A percentile compares a stretch with the other conserved stretches of the same genome.
Conservation (phyloP, 164 flowering plant genomes). For the Annona squamosa region DNA sequence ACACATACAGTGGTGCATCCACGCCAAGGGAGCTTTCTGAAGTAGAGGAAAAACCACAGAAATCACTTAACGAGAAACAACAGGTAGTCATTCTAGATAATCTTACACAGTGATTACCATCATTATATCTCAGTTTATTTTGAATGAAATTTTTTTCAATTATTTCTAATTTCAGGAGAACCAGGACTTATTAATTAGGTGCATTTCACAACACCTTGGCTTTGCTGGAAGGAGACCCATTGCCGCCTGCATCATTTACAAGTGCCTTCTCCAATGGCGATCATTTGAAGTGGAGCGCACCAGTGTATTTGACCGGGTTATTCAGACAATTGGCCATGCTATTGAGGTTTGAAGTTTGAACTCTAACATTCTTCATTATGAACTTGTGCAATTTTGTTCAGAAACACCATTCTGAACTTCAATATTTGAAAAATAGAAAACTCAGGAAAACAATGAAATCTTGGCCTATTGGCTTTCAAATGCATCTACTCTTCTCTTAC, state of each 20-base stretch:
- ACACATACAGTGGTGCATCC: constrained; percentile 50
- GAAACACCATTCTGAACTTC: not conserved
- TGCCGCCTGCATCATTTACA: constrained; percentile 94
- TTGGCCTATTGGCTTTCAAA: constrained; percentile 97
- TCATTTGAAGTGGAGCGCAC: constrained; percentile 98
- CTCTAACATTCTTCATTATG: constrained; percentile 1
- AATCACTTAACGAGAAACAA: constrained; percentile 93
- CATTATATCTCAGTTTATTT: constrained; percentile 13
- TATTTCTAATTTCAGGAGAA: constrained; percentile 15
- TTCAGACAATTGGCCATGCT: constrained; percentile 90
- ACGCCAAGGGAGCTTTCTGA: constrained; percentile 55
- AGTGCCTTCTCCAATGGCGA: constrained; percentile 97
- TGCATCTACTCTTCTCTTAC: constrained; percentile 83
- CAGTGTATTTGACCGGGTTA: constrained; percentile 89
- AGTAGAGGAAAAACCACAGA: constrained; percentile 92
- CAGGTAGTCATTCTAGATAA: constrained; percentile 45
- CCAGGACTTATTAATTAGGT: constrained; percentile 22
- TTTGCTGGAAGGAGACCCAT: constrained; percentile 81
- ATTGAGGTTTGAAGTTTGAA: constrained; percentile 95
- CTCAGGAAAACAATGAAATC: constrained; percentile 78
- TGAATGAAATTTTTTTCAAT: not conserved
- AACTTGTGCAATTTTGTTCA: not conserved
- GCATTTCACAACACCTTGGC: constrained; percentile 83
- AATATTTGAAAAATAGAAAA: constrained; percentile 23
- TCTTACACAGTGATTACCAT: constrained; percentile 45